phyloP scores from a whole-genome alignment of 345 rosid genomes.

The Schrenkiella parvula region DNA sequence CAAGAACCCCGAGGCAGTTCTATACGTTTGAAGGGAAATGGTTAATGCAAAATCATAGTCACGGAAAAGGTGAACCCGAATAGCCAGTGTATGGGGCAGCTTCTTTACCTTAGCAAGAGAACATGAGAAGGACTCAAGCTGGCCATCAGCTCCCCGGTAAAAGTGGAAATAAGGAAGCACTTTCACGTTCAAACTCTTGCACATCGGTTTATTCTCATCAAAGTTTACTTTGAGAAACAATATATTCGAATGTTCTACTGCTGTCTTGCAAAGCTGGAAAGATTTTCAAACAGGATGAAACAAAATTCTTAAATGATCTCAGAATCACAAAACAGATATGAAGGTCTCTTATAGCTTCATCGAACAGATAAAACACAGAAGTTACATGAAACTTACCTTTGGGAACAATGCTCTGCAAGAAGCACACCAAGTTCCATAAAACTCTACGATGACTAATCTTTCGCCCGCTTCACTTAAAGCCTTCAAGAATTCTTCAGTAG shows the following conservation, averaged over 20 bases:
- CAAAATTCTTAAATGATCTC: background rate
- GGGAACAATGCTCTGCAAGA: conserved; percentile 89
- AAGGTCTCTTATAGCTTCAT: background rate
- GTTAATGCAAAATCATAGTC: background rate
- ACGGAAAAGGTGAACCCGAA: background rate
- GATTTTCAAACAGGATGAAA: background rate
- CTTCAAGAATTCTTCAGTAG: conserved; percentile 72
- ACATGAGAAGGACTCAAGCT: conserved; percentile 81
- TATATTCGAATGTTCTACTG: conserved; percentile 65
- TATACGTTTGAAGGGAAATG: background rate
- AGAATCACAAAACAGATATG: background rate
- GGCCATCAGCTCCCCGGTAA: conserved; percentile 84
- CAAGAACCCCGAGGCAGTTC: background rate
- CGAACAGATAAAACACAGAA: background rate
- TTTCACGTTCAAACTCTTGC: conserved; percentile 80
- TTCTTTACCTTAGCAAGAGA: conserved; percentile 75
- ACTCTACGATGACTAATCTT: conserved; percentile 85
- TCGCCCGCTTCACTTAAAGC: conserved; percentile 75
- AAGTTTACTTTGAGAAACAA: conserved; percentile 87
- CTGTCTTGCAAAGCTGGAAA: conserved; percentile 76
- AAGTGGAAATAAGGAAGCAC: conserved; percentile 93
- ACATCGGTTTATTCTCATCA: conserved; percentile 87
- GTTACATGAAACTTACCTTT: conserved; percentile 40
- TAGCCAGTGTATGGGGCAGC: background rate
- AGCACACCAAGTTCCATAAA: conserved; percentile 98